A percentile compares a stretch with the other conserved stretches of the same genome.
Evolutionary conservation across 306 rosid species (phyloP).

Genomic region (Ochetophila trinervis): DNA sequence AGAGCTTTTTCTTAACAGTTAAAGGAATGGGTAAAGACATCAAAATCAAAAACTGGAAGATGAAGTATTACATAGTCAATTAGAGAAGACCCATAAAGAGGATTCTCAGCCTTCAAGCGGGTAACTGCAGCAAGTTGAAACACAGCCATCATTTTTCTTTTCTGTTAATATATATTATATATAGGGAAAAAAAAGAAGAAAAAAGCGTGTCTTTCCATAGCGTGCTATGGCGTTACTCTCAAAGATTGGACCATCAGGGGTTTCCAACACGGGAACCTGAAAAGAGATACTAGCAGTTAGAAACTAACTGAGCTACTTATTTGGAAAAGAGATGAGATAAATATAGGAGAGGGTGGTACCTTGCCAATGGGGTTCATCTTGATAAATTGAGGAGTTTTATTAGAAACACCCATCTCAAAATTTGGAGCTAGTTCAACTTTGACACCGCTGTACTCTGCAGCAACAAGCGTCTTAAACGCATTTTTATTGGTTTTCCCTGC

Average conservation of each 20-base stretch:
- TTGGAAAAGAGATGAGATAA: no score
- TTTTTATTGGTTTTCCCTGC: slow-evolving; percentile 49
- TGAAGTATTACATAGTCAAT: slow-evolving; percentile 49
- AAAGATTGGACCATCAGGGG: slow-evolving; percentile 68
- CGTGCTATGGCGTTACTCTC: slow-evolving; percentile 92
- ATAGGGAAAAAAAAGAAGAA: no score
- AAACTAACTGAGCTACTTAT: background rate
- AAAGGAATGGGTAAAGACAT: background rate
- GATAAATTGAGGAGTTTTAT: slow-evolving; percentile 66
- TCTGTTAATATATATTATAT: no score
- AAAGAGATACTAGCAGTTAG: background rate
- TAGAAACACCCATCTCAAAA: slow-evolving; percentile 69
- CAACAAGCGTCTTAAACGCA: slow-evolving; percentile 57
- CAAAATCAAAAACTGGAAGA: background rate
- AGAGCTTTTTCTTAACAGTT: background rate
- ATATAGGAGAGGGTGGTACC: slow-evolving; percentile 28
- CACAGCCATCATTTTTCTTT: no score
- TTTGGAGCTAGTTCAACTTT: slow-evolving; percentile 43
- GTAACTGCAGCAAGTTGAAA: slow-evolving; percentile 41
- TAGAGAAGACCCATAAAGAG: slow-evolving; percentile 53
- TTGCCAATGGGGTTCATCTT: slow-evolving; percentile 84
- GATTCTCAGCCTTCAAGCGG: slow-evolving; percentile 45
- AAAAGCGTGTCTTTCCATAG: slow-evolving; percentile 41
- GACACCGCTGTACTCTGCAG: slow-evolving; percentile 55
- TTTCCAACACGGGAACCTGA: slow-evolving; percentile 76